Base-by-base conservation (phyloP, 1,284 basidiomycete genomes). In the Cryptococcus amylolentus region DNA sequence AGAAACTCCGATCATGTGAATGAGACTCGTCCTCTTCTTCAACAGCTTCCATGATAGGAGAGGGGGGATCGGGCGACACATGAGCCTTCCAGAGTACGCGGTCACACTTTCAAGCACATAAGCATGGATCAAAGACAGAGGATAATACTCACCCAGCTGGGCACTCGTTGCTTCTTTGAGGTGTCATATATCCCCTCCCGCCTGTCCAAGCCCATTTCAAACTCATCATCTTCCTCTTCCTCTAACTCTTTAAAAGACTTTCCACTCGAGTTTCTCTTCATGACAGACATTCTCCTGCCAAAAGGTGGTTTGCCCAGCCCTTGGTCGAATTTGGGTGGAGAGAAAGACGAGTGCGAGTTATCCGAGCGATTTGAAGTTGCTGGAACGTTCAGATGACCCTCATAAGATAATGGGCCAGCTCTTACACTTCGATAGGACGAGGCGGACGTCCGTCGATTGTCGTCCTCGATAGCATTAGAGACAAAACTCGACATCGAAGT, bases 91-190 rank as follows among this genome's bases (percentile, higher is more conserved):
- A 79, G 5, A 79, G 62, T 4, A 79, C 74, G 16, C 77, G 64
- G 56, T 79, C 77, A 58, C 77, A 79, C 75, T 76, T 55, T 13
- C 12, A n/a, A n/a, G 18, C 20, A 3, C n/a, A 44, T 63, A 38
- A 58, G 49, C 41, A 18, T 13, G n/a, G 43, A 20, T 20, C 16
- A 37, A n/a, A 18, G 4, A n/a, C 16, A 42, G 13, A 49, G 10
- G 41, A 13, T 45, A 37, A 39, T 39, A 56, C 50, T 64, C 47
- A 76, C 73, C 80, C 80, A 81, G 45, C 75, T 78, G 0, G 80
- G 80, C 1, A 81, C 78, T 20, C 80, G 67, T 64, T 81, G 79
- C 64, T 81, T 81, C 52, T 80, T 76, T 26, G 75, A 78, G 16
- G 77, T 77, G 55, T 81, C 80, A 64, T 81, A 81, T 5, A 77